Evolutionary conservation across 768 basidiomycete genomes (phyloP).

Genomic region (Leccinum incarnatum): DNA sequence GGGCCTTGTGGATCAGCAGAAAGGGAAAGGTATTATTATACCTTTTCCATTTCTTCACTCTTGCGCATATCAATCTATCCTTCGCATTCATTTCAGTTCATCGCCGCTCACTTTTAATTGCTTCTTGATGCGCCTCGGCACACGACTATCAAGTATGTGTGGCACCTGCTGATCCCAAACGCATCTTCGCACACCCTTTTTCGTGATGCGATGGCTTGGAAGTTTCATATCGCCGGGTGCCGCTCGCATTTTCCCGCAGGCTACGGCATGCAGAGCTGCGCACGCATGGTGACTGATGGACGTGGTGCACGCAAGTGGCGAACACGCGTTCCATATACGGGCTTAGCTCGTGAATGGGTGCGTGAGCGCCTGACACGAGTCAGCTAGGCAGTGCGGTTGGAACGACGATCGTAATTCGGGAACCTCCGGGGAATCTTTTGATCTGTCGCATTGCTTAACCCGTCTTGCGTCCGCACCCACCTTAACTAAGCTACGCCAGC

Average conservation of each 20-base stretch:
- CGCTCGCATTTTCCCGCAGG: slow-evolving; percentile 24
- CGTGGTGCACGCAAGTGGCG: slow-evolving; percentile 21
- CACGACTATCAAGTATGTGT: background rate
- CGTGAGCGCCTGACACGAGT: slow-evolving; percentile 20
- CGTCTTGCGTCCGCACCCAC: slow-evolving; percentile 22
- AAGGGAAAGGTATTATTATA: slow-evolving; percentile 2
- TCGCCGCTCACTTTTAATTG: slow-evolving; percentile 7
- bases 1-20: slow-evolving; percentile 10
- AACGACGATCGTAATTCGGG: slow-evolving; percentile 21
- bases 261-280: slow-evolving; percentile 26
- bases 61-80: slow-evolving; percentile 3
- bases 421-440: slow-evolving; percentile 22
- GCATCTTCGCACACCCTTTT: slow-evolving; percentile 5
- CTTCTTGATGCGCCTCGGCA: slow-evolving; percentile 16
- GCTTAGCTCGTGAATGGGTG: slow-evolving; percentile 11
- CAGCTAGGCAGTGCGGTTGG: slow-evolving; percentile 14
- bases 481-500: slow-evolving; percentile 12
- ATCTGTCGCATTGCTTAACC: slow-evolving; percentile 12
- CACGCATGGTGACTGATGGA: slow-evolving; percentile 31
- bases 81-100: slow-evolving; percentile 6
- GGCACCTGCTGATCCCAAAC: slow-evolving; percentile 8
- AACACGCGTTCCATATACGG: slow-evolving; percentile 20
- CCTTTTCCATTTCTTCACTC: slow-evolving; percentile 6
- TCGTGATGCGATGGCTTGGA: slow-evolving; percentile 10
- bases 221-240: slow-evolving; percentile 17